phyloP scores from a whole-genome alignment of 768 basidiomycete genomes.

The Cystobasidium ongulense region DNA sequence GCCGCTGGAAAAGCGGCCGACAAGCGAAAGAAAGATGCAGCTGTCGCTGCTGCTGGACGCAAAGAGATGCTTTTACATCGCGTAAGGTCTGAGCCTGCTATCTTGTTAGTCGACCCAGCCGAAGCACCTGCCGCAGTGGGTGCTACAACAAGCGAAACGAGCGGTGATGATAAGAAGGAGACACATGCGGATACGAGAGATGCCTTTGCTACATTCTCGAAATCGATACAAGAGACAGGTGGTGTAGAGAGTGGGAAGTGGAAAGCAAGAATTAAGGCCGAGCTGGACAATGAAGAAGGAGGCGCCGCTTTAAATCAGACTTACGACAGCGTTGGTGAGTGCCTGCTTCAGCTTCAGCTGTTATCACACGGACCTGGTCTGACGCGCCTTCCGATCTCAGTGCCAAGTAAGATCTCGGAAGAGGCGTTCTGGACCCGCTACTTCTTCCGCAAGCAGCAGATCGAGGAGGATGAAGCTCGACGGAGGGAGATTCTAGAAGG shows the following conservation, averaged over 20 bases:
- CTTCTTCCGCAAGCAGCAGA: constrained; percentile 59
- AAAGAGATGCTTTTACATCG: constrained; percentile 46
- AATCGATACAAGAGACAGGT: constrained; percentile 50
- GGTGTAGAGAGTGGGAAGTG: constrained; percentile 58
- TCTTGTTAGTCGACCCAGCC: constrained; percentile 46
- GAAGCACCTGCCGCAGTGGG: constrained; percentile 26
- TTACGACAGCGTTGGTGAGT: constrained; percentile 17
- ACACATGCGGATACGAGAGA: constrained; percentile 28
- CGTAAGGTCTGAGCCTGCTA: constrained; percentile 44
- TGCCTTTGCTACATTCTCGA: constrained; percentile 31
- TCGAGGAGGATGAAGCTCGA: constrained; percentile 46
- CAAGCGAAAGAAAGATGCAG: constrained; percentile 9
- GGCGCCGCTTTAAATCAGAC: background rate
- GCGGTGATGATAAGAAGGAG: constrained; percentile 38
- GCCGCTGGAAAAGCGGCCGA: constrained; percentile 41
- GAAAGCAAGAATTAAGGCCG: constrained; percentile 51
- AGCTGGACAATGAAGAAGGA: constrained; percentile 48
- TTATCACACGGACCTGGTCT: background rate
- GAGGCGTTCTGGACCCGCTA: constrained; percentile 77
- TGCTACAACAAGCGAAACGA: background rate
- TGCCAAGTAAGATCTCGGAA: constrained; percentile 23
- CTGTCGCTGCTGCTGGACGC: constrained; percentile 36
- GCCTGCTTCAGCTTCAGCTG: background rate
- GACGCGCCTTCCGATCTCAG: background rate
- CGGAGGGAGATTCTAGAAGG: constrained; percentile 70